Evolutionary conservation across 1,284 basidiomycete species (phyloP), one percentile per base, ranked within the genome.

Genomic region (Ustilago xerochloae): DNA sequence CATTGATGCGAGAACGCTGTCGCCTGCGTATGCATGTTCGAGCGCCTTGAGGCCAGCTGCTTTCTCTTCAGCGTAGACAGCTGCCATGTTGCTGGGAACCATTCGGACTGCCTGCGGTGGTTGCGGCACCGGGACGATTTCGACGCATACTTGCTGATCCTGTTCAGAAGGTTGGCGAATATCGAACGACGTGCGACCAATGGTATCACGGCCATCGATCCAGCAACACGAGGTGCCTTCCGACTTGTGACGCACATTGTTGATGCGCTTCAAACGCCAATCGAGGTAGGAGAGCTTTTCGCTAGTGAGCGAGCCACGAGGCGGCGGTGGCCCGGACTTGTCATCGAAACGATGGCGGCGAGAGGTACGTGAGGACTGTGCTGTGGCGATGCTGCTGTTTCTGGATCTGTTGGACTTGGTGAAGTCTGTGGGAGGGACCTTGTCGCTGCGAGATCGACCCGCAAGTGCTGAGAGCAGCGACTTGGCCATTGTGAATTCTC

Each of bases 261-360:
- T 70, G 61, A 75, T 75, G n/a, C 68, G 63, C 48, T 63, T 57
- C 32, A 75, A 54, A 22, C 72, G 63, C 72, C 72, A 75, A 36
- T 75, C 72, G 50, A 75, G 72, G 58, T 75, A 75, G 15, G 63
- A 50, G 20, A 75, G 72, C 67, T 75, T 75, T 3, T 75, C 72
- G 39, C 15, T 16, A 13, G 66, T 75, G 36, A 75, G 57, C 22
- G 72, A 67, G 22, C 72, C 72, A 22, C 67, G 59, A 22, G 72
- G 72, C 26, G 72, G 63, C 10, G 67, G 51, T 6, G 67, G 67
- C 1, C 72, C 72, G 2, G 63, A 56, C 61, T 72, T 72, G 53
- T 72, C 69, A 49, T 72, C 69, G 53, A 72, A 72, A 16, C 55
- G 56, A 32, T 62, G 36, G 29, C 52, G 69, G 20, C 63, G 69